Conservation (phyloP, 106 monocot species). For the Narthecium ossifragum region DNA sequence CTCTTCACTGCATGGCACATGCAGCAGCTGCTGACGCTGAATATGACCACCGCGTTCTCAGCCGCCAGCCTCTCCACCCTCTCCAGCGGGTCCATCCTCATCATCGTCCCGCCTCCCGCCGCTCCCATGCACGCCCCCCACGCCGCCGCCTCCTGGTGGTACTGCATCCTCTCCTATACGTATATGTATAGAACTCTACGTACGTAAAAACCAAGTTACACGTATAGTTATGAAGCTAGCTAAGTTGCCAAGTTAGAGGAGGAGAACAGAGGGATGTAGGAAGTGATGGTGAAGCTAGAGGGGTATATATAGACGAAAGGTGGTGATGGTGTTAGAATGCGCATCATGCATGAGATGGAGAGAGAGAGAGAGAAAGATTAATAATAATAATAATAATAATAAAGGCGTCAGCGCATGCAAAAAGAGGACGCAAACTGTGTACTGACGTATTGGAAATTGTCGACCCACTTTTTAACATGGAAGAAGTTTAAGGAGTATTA, state of each 20-base stretch:
- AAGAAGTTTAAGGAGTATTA: not conserved
- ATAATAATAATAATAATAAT: not conserved
- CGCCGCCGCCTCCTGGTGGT: conserved; percentile 21
- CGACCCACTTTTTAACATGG: not conserved
- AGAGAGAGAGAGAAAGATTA: not conserved
- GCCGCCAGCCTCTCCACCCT: conserved; percentile 56
- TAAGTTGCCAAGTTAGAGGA: no score
- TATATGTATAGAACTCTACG: no score
- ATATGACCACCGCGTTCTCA: conserved; percentile 77
- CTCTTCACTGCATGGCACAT: conserved; percentile 92
- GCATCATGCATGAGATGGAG: no score
- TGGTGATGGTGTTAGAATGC: no score
- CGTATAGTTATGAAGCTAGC: no score
- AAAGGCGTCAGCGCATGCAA: conserved; percentile 19
- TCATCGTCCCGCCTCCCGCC: not conserved
- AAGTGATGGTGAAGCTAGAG: not conserved
- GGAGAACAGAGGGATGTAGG: not conserved
- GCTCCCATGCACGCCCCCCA: conserved; percentile 4
- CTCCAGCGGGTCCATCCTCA: conserved; percentile 23
- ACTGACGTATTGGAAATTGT: conserved; percentile 23
- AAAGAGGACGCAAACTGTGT: conserved; percentile 5
- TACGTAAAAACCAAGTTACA: no score
- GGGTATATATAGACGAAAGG: conserved; percentile 15
- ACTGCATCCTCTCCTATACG: conserved; percentile 16
- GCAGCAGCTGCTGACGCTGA: conserved; percentile 90